These are phyloP conservation scores for Lathyrus aphaca DNA, from an alignment of 306 rosid species.

Conservation along the genomic window DNA sequence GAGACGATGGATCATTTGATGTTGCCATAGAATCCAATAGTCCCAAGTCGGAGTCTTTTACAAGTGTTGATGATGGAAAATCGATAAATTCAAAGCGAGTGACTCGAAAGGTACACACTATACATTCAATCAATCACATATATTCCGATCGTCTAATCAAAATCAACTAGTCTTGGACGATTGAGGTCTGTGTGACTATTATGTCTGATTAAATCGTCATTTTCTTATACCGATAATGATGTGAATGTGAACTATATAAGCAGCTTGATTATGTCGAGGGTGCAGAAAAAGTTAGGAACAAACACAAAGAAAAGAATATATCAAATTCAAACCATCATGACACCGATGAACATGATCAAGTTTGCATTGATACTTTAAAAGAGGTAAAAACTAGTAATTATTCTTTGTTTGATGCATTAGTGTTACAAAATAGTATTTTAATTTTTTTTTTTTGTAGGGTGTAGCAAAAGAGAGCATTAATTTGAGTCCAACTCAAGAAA, in stretches of 20 bases:
- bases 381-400: slow-evolving; percentile 5
- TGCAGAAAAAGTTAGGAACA: slow-evolving; percentile 37
- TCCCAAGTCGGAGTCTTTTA: slow-evolving; percentile 32
- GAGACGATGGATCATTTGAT: slow-evolving; percentile 65
- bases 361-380: slow-evolving; percentile 30
- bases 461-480: slow-evolving; percentile 39
- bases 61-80: slow-evolving; percentile 28
- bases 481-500: slow-evolving; percentile 28
- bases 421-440: not conserved
- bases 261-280: slow-evolving; percentile 57
- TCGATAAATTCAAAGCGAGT: slow-evolving; percentile 45
- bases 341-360: slow-evolving; percentile 42
- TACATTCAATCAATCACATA: not conserved
- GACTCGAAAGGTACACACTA: slow-evolving; percentile 58
- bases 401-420: not conserved
- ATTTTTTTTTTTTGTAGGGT: slow-evolving; percentile 30
- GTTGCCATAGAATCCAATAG: slow-evolving; percentile 46
- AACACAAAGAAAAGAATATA: slow-evolving; percentile 36
- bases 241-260: not conserved
- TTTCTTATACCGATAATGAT: not conserved
- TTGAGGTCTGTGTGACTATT: no score
- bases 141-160: no score
- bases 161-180: no score
- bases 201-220: no score
- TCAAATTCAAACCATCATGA: slow-evolving; percentile 37